Conservation (phyloP, 345 rosid species). For the Citrus medica region DNA sequence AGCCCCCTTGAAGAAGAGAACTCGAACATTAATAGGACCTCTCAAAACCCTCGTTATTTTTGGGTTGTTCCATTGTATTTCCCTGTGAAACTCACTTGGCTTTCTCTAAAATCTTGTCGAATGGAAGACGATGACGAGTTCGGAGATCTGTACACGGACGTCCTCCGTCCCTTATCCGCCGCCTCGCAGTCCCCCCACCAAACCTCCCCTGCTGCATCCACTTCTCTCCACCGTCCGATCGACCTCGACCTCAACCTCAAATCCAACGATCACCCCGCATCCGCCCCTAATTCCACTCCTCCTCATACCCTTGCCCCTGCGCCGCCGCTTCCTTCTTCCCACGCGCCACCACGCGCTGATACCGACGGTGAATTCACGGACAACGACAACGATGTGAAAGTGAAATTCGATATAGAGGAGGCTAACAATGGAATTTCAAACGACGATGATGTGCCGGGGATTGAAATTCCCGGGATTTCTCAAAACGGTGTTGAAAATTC, state of each 20-base stretch:
- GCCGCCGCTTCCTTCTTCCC: not conserved
- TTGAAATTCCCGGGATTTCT: constrained; percentile 60
- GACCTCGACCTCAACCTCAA: constrained; percentile 74
- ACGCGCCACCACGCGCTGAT: constrained; percentile 6
- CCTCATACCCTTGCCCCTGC: not conserved
- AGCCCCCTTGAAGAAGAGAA: not conserved
- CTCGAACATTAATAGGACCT: not conserved
- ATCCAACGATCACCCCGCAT: constrained; percentile 18
- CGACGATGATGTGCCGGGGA: constrained; percentile 17
- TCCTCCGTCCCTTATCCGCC: constrained; percentile 53
- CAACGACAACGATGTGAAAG: constrained; percentile 13
- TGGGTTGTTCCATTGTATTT: too few relatives aligned
- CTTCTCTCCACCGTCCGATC: constrained; percentile 40
- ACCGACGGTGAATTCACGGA: constrained; percentile 29
- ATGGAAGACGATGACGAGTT: constrained; percentile 99
- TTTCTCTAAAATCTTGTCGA: not conserved
- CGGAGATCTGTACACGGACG: constrained; percentile 97
- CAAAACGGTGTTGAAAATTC: not conserved
- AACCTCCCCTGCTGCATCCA: constrained; percentile 23
- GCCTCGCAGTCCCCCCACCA: constrained; percentile 17
- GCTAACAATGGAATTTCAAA: constrained; percentile 29
- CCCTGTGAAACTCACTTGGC: not conserved
- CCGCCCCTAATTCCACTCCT: constrained; percentile 10
- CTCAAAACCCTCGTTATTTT: constrained; percentile 17
- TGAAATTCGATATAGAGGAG: constrained; percentile 86